Evolutionary conservation across 345 rosid genomes (phyloP).

Genomic region (Citrus reticulata): DNA sequence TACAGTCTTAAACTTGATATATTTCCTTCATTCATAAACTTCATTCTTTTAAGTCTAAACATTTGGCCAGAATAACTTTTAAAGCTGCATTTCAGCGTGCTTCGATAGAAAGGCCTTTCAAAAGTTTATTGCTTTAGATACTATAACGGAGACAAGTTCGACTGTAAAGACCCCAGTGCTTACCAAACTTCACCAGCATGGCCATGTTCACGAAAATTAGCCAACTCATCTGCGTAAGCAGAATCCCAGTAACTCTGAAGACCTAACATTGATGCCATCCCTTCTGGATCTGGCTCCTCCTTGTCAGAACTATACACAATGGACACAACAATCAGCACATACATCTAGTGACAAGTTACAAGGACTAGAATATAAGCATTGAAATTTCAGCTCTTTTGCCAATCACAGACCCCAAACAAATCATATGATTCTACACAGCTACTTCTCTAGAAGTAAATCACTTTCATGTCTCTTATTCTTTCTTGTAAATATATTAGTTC

Average conservation of each 20-base stretch:
- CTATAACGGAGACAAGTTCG: not conserved
- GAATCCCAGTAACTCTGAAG: conserved; percentile 94
- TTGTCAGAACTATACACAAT: conserved; percentile 72
- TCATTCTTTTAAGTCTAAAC: not conserved
- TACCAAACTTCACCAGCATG: conserved; percentile 96
- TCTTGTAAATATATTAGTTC: not conserved
- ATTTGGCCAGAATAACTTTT: not conserved
- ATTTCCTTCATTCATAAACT: not conserved
- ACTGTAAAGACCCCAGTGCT: not conserved
- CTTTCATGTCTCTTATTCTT: not conserved
- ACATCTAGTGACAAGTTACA: not conserved
- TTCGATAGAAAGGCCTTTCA: too few species aligned
- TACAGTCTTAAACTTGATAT: not conserved
- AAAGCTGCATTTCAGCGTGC: not conserved
- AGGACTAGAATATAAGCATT: not conserved
- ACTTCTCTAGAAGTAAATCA: not conserved
- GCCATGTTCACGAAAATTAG: conserved; percentile 88
- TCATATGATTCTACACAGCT: not conserved
- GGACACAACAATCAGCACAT: not conserved
- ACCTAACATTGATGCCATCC: conserved; percentile 75
- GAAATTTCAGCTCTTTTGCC: not conserved
- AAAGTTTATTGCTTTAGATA: not conserved
- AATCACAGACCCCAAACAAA: not conserved
- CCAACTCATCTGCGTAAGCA: conserved; percentile 85
- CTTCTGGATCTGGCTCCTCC: conserved; percentile 88